Percentiles rank a stretch among this genome's conserved stretches.
These are phyloP conservation scores for Botryotinia globosa DNA, from an alignment of 2,329 filamentous ascomycete genomes.

Conservation along the genomic window DNA sequence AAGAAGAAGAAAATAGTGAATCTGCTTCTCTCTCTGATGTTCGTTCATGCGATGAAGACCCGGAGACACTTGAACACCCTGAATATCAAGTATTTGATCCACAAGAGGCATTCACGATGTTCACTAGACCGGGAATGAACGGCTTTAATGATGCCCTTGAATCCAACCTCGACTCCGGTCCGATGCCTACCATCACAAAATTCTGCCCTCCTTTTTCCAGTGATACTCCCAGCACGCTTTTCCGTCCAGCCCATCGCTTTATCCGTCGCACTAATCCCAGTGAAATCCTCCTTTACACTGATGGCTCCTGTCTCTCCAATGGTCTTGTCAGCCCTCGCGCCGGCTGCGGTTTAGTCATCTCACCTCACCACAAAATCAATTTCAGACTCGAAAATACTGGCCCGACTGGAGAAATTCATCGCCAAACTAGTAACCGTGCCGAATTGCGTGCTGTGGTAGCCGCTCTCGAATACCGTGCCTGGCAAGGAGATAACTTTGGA, in stretches of 20 bases:
- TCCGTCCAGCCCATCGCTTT: background rate
- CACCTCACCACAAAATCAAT: background rate
- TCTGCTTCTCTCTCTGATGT: background rate
- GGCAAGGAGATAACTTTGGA: conserved; percentile 22
- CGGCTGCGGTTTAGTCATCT: background rate
- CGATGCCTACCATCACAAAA: background rate
- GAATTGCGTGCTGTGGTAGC: conserved; percentile 54
- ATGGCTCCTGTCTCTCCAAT: background rate
- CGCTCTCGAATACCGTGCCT: conserved; percentile 42
- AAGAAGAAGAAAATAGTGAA: background rate
- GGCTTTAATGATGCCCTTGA: no score
- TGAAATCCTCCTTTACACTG: background rate
- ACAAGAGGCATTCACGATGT: no score
- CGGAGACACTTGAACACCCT: no score
- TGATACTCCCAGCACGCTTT: background rate
- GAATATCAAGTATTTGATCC: no score
- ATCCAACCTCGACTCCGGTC: background rate
- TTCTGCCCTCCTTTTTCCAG: background rate
- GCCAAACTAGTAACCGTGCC: conserved; percentile 52
- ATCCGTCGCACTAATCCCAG: background rate
- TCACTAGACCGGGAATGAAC: no score
- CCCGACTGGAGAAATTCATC: background rate
- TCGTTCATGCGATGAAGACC: background rate
- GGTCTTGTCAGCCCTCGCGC: background rate
- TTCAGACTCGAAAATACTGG: conserved; percentile 23